Evolutionary conservation across 2,329 filamentous ascomycete species (phyloP), one percentile per base, ranked within the genome.

Genomic region (Ascochyta viciae-villosae): DNA sequence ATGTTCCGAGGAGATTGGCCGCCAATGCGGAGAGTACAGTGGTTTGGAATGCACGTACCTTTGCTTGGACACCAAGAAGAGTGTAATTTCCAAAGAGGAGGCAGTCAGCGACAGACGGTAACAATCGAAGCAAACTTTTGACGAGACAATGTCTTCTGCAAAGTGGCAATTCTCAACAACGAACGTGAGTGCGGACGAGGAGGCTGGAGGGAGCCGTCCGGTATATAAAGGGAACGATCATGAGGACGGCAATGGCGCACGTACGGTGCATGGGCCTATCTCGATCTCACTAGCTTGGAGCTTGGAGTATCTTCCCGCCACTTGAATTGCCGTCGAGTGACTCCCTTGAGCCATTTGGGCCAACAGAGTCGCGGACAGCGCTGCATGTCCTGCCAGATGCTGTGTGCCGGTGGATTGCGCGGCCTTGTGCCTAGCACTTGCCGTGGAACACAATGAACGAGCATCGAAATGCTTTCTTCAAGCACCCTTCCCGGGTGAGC

Each of bases 221-320:
- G 37, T 63, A 69, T 69, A 73, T 71, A 71, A 68, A 70, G 61
- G 64, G 59, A 64, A 65, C 52, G 53, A 61, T 62, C 57, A 57
- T 63, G 47, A 57, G 58, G 61, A 64, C 54, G 54, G 53, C 53
- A 52, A 43, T 49, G 39, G 54, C 54, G 48, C 54, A 57, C 51
- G 51, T 49, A 33, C 48, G 40, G 44, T 45, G 54, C 54, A 52
- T 52, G 54, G 54, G 39, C 54, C 58, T 62, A 41, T 46, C 48
- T 52, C 54, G 54, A 57, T 44, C 43, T 38, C 44, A 40, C 41
- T 57, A 57, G 54, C 54, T 37, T 37, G 44, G 29, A 53, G 49
- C 54, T 56, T 46, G 53, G 53, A 42, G 47, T 38, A 31, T 46
- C 48, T 56, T 47, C 50, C 50, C 54, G 54, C 44, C 53, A 50